Evolutionary conservation across 1,284 basidiomycete species (phyloP), one percentile per base, ranked within the genome.

Genomic region (Phaffia rhodozyma): DNA sequence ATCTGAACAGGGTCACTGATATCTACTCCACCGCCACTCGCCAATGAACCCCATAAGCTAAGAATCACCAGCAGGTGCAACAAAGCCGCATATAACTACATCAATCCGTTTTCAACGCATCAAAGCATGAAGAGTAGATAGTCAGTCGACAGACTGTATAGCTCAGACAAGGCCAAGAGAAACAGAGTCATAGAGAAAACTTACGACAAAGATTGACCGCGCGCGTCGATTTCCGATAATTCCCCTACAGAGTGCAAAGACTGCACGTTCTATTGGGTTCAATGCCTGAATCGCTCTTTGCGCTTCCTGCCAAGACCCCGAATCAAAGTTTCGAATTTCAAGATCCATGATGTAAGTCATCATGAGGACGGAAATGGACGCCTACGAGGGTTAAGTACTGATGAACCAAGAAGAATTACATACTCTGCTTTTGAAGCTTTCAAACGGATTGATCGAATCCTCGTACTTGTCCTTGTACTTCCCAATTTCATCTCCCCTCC

Each of bases 371-470:
- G 55, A 62, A 21, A 59, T 56, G 59, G n/a, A 58, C 27, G 38
- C 21, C 55, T 58, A 58, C 16, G 32, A 47, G 25, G 32, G 58
- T 57, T 20, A 55, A 51, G 53, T 34, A 49, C 55, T 49, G 60
- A 53, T 27, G 27, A 57, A 23, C 62, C 53, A 34, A 47, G 50
- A 27, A 55, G 48, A 25, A n/a, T 43, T 21, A 82, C 89, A 71
- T 71, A 93, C 92, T 72, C 90, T 80, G 4, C 93, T 92, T 66
- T 91, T 84, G 81, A 98, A 97, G 4, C 88, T 89, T 74, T 97
- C 91, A 74, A 97, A 98, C 0, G 94, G 94, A 72, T 98, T 97
- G 84, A 97, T 90, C 56, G 87, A 83, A 74, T 96, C 90, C 73
- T 98, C 93, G 73, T 97, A 97, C 73, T 89, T 83, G 67, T 86